These are phyloP conservation scores for Camelina hispida DNA, from an alignment of 345 rosid genomes.

Conservation along the genomic window DNA sequence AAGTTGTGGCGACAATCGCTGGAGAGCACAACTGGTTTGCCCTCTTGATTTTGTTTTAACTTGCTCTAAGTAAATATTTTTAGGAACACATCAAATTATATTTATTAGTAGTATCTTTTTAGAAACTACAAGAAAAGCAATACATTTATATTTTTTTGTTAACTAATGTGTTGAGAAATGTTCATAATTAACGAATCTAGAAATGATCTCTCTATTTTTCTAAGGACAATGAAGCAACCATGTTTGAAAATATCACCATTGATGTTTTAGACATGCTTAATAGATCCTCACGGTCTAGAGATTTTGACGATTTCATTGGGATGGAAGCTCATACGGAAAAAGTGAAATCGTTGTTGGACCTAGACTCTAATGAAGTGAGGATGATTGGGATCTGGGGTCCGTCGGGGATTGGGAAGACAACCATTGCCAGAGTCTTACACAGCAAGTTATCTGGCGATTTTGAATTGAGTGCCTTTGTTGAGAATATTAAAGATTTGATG, in stretches of 20 bases:
- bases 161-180: background rate
- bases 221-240: background rate
- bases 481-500: background rate
- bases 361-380: background rate
- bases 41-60: background rate
- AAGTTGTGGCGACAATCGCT: background rate
- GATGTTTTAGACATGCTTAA: background rate
- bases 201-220: background rate
- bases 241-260: background rate
- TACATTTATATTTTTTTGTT: background rate
- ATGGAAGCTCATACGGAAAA: background rate
- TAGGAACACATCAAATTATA: background rate
- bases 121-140: background rate
- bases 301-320: background rate
- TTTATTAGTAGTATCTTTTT: background rate
- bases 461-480: background rate
- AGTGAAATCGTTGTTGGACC: background rate
- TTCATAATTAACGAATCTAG: background rate
- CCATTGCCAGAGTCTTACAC: background rate
- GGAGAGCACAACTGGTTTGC: background rate
- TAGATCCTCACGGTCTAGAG: background rate
- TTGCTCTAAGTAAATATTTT: background rate
- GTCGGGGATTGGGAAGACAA: background rate
- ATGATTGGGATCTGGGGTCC: conserved; percentile 11
- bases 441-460: background rate